Conservation (phyloP, 2,329 filamentous ascomycete genomes). For the Nemania sp. region DNA sequence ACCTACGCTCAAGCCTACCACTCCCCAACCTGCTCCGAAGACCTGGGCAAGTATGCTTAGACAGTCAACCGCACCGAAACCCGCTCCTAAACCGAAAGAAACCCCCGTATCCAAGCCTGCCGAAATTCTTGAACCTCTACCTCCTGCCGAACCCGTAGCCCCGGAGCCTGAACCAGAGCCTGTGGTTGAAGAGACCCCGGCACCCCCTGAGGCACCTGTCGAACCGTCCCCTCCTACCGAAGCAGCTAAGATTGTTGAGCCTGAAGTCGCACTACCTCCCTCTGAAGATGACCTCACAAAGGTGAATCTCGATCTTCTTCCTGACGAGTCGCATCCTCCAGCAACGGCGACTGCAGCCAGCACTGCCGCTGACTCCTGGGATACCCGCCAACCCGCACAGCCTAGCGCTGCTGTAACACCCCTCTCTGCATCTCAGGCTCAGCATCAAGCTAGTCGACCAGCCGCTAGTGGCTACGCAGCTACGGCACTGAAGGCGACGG, state of each 20-base stretch:
- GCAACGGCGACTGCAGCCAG: constrained; percentile 87
- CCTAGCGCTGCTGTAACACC: constrained; percentile 74
- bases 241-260: constrained; percentile 58
- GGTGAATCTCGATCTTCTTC: constrained; percentile 91
- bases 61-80: constrained; percentile 68
- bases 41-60: constrained; percentile 83
- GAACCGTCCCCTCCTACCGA: constrained; percentile 48
- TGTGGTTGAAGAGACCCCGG: constrained; percentile 53
- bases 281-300: constrained; percentile 88
- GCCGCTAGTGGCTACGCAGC: constrained; percentile 80
- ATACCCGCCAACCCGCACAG: constrained; percentile 70
- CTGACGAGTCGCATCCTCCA: constrained; percentile 81
- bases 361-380: constrained; percentile 88
- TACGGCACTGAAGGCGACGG: constrained; percentile 83
- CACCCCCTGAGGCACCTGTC: constrained; percentile 46
- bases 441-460: constrained; percentile 69
- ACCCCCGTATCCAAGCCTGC: constrained; percentile 58
- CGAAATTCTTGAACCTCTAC: constrained; percentile 60
- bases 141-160: constrained; percentile 56
- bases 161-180: constrained; percentile 57
- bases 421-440: constrained; percentile 71
- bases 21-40: constrained; percentile 60
- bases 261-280: constrained; percentile 71
- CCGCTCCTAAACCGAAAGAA: constrained; percentile 67
- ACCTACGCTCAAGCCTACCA: constrained; percentile 48